Base-by-base conservation (phyloP, 768 basidiomycete species). In the Suillus subaureus region DNA sequence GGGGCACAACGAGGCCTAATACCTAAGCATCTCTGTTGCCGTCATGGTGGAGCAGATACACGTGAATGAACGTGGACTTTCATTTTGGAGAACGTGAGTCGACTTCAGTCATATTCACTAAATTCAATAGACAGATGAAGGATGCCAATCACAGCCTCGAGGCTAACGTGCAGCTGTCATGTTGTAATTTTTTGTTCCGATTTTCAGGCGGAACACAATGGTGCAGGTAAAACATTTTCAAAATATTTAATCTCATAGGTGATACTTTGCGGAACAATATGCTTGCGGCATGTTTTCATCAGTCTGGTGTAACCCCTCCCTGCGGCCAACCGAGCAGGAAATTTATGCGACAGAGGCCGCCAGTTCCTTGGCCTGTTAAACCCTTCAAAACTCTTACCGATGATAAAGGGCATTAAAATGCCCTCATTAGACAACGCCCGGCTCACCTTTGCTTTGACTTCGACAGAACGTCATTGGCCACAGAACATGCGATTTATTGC, bases 31-130 rank as follows among this genome's bases (percentile, higher is more conserved):
- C 28, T 58, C 56, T 23, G 5, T 15, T 16, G 23, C 16, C 57
- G 16, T 58, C 18, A 42, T 31, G 12, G 40, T 60, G 58, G 52
- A 54, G 52, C 28, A 31, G 51, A 28, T 11, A 28, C 26, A 60
- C 28, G 58, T 60, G 26, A 60, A 60, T 60, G 58, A 60, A 60
- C 58, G 58, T 28, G 21, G 58, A 40, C 40, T 31, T 60, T 60
- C 58, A 60, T 60, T 60, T 28, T 60, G 26, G 39, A 42, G 18
- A 33, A 55, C 21, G 54, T 33, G 31, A 55, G 54, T 31, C 21
- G 26, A 55, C 18, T 18, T n/a, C 52, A 31, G 39, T 40, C 39
- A 60, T 40, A 58, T 13, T 40, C 58, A 60, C 58, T 60, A 42
- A 60, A 31, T 21, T 42, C 39, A 42, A 42, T 60, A 31, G 39